phyloP scores from a whole-genome alignment of 164 flowering plant genomes.

The Vitis vinifera region ASM3070453v1 NC_081813.1:9540001-9540500 shows the following conservation, averaged over 20 bases:
- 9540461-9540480: constrained; percentile 19
- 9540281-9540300: constrained; percentile 23
- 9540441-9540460: constrained; percentile 18
- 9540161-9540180: constrained; percentile 20
- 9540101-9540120: too few relatives aligned
- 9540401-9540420: constrained; percentile 3
- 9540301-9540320: constrained; percentile 22
- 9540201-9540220: neutral
- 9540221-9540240: constrained; percentile 11
- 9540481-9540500: neutral
- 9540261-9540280: constrained; percentile 18
- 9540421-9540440: constrained; percentile 23
- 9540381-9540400: constrained; percentile 20
- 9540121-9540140: too few relatives aligned
- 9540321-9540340: constrained; percentile 12
- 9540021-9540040: too few relatives aligned
- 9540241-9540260: constrained; percentile 13
- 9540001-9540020: too few relatives aligned
- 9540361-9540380: neutral
- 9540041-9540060: too few relatives aligned
- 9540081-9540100: too few relatives aligned
- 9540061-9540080: too few relatives aligned
- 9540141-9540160: too few relatives aligned
- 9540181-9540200: constrained; percentile 12
- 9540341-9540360: neutral